These are phyloP conservation scores for Pyrenochaeta sp. DNA, from an alignment of 2,329 filamentous ascomycete species.

Conservation along the genomic window DNA sequence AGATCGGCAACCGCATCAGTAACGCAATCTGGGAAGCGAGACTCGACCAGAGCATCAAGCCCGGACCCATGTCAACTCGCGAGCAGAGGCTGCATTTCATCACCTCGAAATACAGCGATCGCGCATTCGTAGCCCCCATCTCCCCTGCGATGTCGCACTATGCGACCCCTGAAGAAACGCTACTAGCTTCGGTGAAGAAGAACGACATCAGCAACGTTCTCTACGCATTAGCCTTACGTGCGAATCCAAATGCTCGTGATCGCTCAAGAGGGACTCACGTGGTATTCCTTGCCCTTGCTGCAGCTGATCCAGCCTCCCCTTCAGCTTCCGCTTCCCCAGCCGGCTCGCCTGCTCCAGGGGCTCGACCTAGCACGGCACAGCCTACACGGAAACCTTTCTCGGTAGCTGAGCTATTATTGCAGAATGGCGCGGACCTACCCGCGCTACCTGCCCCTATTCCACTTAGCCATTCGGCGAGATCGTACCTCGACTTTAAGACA, in stretches of 20 bases:
- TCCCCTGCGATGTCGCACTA: slow-evolving; percentile 79
- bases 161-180: slow-evolving; percentile 81
- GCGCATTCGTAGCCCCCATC: slow-evolving; percentile 80
- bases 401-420: slow-evolving; percentile 87
- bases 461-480: slow-evolving; percentile 78
- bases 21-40: slow-evolving; percentile 97
- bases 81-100: slow-evolving; percentile 96
- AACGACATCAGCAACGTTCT: slow-evolving; percentile 95
- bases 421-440: slow-evolving; percentile 93
- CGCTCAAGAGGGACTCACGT: slow-evolving; percentile 87
- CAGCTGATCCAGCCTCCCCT: slow-evolving; percentile 88
- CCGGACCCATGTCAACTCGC: slow-evolving; percentile 77
- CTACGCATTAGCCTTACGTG: slow-evolving; percentile 84
- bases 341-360: slow-evolving; percentile 55
- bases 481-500: slow-evolving; percentile 84
- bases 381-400: slow-evolving; percentile 71
- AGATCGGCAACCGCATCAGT: slow-evolving; percentile 91
- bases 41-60: slow-evolving; percentile 78
- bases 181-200: slow-evolving; percentile 92
- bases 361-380: slow-evolving; percentile 51
- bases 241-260: slow-evolving; percentile 82
- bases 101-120: slow-evolving; percentile 91
- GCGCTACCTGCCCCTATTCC: slow-evolving; percentile 79
- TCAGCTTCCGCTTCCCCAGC: slow-evolving; percentile 56
- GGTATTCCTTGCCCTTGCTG: slow-evolving; percentile 88